Evolutionary conservation across 2,329 filamentous ascomycete genomes (phyloP), one percentile per base, ranked within the genome.

Genomic region (Periconia sp.): DNA sequence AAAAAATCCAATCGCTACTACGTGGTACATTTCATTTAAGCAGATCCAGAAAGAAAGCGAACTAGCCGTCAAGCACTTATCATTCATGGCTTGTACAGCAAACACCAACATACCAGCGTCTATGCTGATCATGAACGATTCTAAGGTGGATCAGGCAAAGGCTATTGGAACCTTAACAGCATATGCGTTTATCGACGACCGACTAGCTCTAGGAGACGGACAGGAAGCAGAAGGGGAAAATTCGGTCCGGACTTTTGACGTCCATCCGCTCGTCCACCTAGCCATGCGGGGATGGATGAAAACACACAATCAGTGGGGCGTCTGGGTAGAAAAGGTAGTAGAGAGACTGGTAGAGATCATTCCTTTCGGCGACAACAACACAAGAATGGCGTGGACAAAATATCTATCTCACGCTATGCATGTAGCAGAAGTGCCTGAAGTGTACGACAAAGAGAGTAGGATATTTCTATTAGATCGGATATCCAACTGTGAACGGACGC

Each of bases 211-310:
- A 25, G 8, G 16, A 13, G 10, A 25, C 17, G 18, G 19, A 19
- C 31, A 25, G 22, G n/a, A 9, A 35, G 13, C 4, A 10, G 11
- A 35, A 18, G 5, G 6, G 3, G 48, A 52, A 39, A 22, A 31
- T 21, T 46, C 38, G 29, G n/a, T 21, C 10, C 38, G 43, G 19
- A 33, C 19, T 18, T 66, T 45, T 31, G 57, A 67, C 25, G 43
- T 70, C n/a, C 65, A 71, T 51, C 48, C 56, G n/a, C 57, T 72
- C 4, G 68, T 72, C 7, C 62, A 68, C 35, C 38, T 71, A 11
- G 62, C 66, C 5, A 68, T 55, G 19, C 47, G 61, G 23, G 60
- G 52, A 25, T 73, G 68, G 69, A 36, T 73, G 3, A 47, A 38
- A 42, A 40, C 49, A 28, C 30, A 66, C 9, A 36, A 43, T 4